These are phyloP conservation scores for Voacanga thouarsii DNA, from an alignment of 257 asterid species.

Conservation along the genomic window DNA sequence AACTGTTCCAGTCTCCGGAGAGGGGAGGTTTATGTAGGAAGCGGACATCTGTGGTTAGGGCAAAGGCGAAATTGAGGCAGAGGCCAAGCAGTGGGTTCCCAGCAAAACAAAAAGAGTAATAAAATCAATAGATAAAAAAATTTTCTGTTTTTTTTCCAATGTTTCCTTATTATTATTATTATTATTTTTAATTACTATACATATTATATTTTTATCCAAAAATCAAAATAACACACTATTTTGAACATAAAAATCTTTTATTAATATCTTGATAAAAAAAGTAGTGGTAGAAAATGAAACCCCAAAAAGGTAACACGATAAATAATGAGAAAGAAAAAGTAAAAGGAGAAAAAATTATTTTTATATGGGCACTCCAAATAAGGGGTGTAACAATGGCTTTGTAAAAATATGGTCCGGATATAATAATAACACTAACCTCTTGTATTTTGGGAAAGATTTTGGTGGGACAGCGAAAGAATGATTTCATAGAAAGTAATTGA, in stretches of 20 bases:
- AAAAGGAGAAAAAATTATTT: not conserved
- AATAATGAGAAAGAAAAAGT: not conserved
- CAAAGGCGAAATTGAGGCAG: slow-evolving; percentile 38
- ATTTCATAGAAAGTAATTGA: slow-evolving; percentile 23
- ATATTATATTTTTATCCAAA: not conserved
- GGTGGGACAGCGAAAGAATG: slow-evolving; percentile 26
- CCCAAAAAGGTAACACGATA: not conserved
- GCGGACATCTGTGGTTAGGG: slow-evolving; percentile 55
- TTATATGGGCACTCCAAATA: not conserved
- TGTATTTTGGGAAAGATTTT: slow-evolving; percentile 12
- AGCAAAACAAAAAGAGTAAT: slow-evolving; percentile 7
- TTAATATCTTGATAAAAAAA: not conserved
- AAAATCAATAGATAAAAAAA: not conserved
- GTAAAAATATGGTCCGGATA: not conserved
- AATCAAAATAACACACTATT: not conserved
- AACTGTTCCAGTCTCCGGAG: slow-evolving; percentile 32
- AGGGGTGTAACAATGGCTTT: slow-evolving; percentile 1
- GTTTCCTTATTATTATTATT: not conserved
- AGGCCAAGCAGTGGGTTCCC: slow-evolving; percentile 23
- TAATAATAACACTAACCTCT: slow-evolving; percentile 8
- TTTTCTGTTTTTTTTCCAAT: not conserved
- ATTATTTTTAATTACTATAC: not conserved
- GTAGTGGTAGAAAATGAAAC: not conserved
- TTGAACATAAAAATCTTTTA: not conserved
- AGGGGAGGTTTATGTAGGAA: slow-evolving; percentile 51